phyloP scores from a whole-genome alignment of 2,329 filamentous ascomycete species.

The Coleophoma crateriformis region DNA sequence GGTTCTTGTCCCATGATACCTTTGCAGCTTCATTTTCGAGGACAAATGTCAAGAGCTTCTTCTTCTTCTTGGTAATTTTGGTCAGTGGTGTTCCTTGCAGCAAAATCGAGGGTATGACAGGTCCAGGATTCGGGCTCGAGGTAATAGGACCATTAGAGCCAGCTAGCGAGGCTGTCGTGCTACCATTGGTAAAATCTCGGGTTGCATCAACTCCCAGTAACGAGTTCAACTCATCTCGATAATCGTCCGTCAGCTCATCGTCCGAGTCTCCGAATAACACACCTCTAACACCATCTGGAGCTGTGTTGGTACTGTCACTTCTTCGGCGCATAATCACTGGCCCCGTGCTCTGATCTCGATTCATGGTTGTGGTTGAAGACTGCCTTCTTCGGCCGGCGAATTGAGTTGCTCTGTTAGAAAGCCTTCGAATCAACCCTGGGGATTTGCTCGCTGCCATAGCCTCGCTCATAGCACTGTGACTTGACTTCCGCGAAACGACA shows the following conservation, averaged over 20 bases:
- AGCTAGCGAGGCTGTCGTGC: constrained; percentile 40
- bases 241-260: constrained; percentile 48
- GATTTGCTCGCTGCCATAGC: constrained; percentile 50
- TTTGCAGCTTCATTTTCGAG: constrained; percentile 81
- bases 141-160: constrained; percentile 36
- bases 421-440: constrained; percentile 70
- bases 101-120: constrained; percentile 71
- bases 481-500: constrained; percentile 54
- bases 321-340: constrained; percentile 82
- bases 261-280: constrained; percentile 47
- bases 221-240: constrained; percentile 37
- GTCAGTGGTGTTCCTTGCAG: constrained; percentile 72
- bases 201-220: constrained; percentile 36
- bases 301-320: constrained; percentile 81
- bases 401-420: constrained; percentile 76
- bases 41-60: constrained; percentile 63
- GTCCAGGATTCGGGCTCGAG: constrained; percentile 42
- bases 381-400: constrained; percentile 63
- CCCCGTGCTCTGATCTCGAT: constrained; percentile 82
- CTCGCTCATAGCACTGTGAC: constrained; percentile 59
- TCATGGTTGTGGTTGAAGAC: constrained; percentile 70
- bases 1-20: constrained; percentile 78
- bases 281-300: constrained; percentile 40
- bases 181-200: constrained; percentile 42
- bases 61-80: constrained; percentile 83